Base-by-base conservation (phyloP, 441 rosid genomes). In the Aquilaria agallochum region DNA sequence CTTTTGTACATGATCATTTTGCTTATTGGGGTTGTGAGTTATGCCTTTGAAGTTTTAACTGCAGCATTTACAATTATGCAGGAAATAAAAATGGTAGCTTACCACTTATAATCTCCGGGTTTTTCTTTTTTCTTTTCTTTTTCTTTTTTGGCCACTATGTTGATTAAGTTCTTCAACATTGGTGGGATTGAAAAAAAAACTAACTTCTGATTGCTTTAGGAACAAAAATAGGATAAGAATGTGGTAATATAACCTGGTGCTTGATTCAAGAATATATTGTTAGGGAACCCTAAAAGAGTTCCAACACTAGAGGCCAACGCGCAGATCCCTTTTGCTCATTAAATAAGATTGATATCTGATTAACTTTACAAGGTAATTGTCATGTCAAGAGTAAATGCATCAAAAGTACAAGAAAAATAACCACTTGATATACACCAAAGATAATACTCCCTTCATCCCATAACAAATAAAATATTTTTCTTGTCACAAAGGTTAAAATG, bases 331-430 rank as follows among this genome's bases (percentile, higher is more conserved):
- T 86, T 65, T 73, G 74, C 78, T 62, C 78, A 86, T 72, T 76
- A 87, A 52, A 83, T 86, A 89, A 86, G 77, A 63, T 84, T 86
- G 46, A 81, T 83, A 50, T 83, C 92, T 1, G 85, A 86, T 64
- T 87, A 83, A 58, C 87, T 83, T 64, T 73, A 71, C 57, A 62
- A 74, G 80, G 89, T 78, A 67, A 15, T 31, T 10, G 32, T 67
- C 2, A 4, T 8, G 7, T 36, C 1, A 34, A 34, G 42, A 36
- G 42, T 36, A 36, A 36, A 36, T 36, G 42, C 5, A 8, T 4
- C 42, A 36, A 8, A 36, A 36, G 42, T 36, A 36, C 1, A 36
- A 8, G 7, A 34, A 36, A 36, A 4, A 36, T 36, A 4, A 36
- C 27, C 27, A 20, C 27, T 20, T 20, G 27, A 20, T 20, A 20